A percentile compares a stretch with the other conserved stretches of the same genome.
Evolutionary conservation across 2,329 filamentous ascomycete species (phyloP).

Genomic region (Sclerotinia trifoliorum): DNA sequence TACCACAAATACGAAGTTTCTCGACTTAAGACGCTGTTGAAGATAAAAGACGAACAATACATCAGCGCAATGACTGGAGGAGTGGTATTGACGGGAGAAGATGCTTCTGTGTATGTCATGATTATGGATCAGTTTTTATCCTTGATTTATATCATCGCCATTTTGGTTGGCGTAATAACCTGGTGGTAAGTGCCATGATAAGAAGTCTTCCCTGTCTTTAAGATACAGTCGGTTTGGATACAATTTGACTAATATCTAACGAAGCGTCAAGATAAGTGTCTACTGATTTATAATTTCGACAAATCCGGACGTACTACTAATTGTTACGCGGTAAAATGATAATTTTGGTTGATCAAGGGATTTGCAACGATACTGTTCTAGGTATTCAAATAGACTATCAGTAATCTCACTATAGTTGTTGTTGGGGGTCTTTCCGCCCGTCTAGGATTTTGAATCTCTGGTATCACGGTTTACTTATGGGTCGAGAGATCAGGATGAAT

Average conservation of each 20-base stretch:
- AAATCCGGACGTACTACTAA: no score
- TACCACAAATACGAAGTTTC: not conserved
- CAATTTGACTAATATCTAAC: not conserved
- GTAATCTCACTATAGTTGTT: no score
- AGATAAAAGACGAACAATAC: conserved; percentile 2
- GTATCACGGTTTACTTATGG: no score
- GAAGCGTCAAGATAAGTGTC: conserved; percentile 1
- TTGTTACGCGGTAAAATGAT: no score
- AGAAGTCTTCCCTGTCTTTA: no score
- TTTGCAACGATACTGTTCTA: no score
- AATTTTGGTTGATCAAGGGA: no score
- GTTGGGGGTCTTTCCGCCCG: no score
- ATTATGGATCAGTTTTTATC: not conserved
- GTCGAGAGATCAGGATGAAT: no score
- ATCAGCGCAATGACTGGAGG: not conserved
- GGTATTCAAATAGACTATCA: no score
- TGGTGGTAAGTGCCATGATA: not conserved
- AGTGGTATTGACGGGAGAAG: not conserved
- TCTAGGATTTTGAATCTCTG: no score
- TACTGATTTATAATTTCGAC: not conserved
- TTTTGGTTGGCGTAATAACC: not conserved
- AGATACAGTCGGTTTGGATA: no score
- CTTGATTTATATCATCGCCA: not conserved
- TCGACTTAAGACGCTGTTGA: not conserved
- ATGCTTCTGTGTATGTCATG: not conserved